Conservation (phyloP, 2,329 filamentous ascomycete species). For the Cladosporium sp. region DNA sequence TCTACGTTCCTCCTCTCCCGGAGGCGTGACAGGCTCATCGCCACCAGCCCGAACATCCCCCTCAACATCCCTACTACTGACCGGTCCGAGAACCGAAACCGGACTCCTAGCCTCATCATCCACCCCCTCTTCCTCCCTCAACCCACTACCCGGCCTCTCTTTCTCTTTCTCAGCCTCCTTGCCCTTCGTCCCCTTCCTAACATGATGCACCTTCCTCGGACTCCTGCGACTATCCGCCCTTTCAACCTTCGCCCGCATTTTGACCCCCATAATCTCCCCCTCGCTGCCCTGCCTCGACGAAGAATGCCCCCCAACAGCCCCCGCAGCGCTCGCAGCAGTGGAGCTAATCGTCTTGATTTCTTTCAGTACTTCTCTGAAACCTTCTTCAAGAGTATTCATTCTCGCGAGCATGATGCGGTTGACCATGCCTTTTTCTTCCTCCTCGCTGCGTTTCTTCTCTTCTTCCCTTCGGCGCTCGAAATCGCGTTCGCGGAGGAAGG, state of each 20-base stretch:
- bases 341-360: conserved; percentile 32
- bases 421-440: conserved; percentile 66
- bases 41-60: conserved; percentile 7
- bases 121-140: neutral
- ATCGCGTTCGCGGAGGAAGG: conserved; percentile 53
- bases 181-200: conserved; percentile 17
- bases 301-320: neutral
- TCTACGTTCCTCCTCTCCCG: conserved; percentile 10
- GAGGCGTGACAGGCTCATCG: conserved; percentile 17
- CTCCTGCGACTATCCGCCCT: conserved; percentile 20
- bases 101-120: conserved; percentile 11
- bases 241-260: neutral
- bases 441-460: conserved; percentile 34
- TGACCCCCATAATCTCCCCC: conserved; percentile 18
- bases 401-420: conserved; percentile 76
- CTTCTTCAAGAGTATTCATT: conserved; percentile 91
- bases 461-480: conserved; percentile 42
- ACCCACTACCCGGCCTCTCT: conserved; percentile 9
- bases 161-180: conserved; percentile 19
- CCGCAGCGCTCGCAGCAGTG: conserved; percentile 11
- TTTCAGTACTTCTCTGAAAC: conserved; percentile 65
- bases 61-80: neutral
- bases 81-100: conserved; percentile 10
- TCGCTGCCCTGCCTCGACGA: conserved; percentile 25
- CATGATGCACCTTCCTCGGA: conserved; percentile 25